Evolutionary conservation across 2,329 filamentous ascomycete genomes (phyloP), one percentile per base, ranked within the genome.

Genomic region (Metarhizium humberi): DNA sequence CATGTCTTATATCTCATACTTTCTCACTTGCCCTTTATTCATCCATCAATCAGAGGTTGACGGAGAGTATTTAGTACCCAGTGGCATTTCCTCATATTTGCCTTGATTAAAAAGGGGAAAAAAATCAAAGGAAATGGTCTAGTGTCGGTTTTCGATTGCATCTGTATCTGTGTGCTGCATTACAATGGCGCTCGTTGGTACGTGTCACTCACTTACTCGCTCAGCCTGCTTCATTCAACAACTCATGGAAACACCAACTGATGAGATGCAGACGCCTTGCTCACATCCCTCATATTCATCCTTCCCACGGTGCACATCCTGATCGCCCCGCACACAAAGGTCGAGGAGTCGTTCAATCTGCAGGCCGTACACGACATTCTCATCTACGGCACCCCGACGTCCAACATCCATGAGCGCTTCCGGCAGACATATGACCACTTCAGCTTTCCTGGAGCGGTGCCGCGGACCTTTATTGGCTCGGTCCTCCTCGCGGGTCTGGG

Each of bases 291-390:
- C 48, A 65, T 73, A 57, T 65, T 84, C 59, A 71, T 85, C 51
- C 75, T 91, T 56, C 87, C 88, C 1, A 69, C 77, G 2, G 55
- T 87, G 54, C 89, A 96, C 70, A 82, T 95, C 55, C 66, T 84
- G 58, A 68, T 84, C 29, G 84, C 92, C 11, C 94, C 94, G 1
- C 92, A 95, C 74, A 96, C 92, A 56, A 99, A 99, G 71, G 94
- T 99, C 57, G 94, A 99, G 71, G 94, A 99, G 72, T 97, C 92
- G 0, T 97, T 99, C 80, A 96, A 96, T 69, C 84, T 97, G 56
- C 94, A 99, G 70, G 94, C 94, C 6, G 81, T 85, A 3, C 94
- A 97, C 71, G 94, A 99, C 69, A 87, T 99, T 40, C 71, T 96
- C 57, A 80, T 81, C 42, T 90, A 94, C 68, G 91, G 91, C 29